Evolutionary conservation across 495 filamentous ascomycete genomes (phyloP), one percentile per base, ranked within the genome.

Genomic region (Neurospora discreta): DNA sequence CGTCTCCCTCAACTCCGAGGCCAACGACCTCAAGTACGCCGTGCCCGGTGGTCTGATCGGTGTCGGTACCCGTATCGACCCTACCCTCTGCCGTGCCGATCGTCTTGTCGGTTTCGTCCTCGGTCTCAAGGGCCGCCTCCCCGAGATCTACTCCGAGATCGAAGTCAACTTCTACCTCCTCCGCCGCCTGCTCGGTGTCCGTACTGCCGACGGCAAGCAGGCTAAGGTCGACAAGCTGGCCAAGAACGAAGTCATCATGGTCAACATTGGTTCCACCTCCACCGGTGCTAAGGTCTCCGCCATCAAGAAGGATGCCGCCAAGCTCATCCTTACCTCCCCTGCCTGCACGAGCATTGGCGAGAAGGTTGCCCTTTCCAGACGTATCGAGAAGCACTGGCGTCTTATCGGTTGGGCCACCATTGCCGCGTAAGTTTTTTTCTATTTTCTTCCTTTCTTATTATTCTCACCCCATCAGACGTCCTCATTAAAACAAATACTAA

Each of bases 341-440:
- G 94, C 94, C 44, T 97, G 94, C 84, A 97, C 94, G 26, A 91
- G 95, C 76, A 89, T 96, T 76, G 93, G 93, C 52, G 96, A 99
- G 87, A 99, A 99, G 90, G 93, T 99, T 79, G 96, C 95, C 44
- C 87, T 99, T 80, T 92, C 89, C 80, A 87, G 95, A 83, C 90
- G 96, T 88, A 98, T 98, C 77, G 95, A 99, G 79, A 98, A 98
- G 89, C 95, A 98, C 84, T 98, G 95, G 95, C 92, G 95, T 84
- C 87, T 97, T 79, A 98, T 98, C 75, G 94, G 95, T 76, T 97
- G 95, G 94, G 94, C 94, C 67, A 97, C 93, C 78, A 97, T 97
- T 82, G 90, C 83, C 70, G 84, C 84, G 82, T 84, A 80, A 81
- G 82, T 79, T 69, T 73, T 11, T 2, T 9, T 39, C n/a, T n/a